A percentile compares a stretch with the other conserved stretches of the same genome.
These are phyloP conservation scores for Diaporthe citriasiana DNA, from an alignment of 2,329 filamentous ascomycete genomes.

Conservation along the genomic window DNA sequence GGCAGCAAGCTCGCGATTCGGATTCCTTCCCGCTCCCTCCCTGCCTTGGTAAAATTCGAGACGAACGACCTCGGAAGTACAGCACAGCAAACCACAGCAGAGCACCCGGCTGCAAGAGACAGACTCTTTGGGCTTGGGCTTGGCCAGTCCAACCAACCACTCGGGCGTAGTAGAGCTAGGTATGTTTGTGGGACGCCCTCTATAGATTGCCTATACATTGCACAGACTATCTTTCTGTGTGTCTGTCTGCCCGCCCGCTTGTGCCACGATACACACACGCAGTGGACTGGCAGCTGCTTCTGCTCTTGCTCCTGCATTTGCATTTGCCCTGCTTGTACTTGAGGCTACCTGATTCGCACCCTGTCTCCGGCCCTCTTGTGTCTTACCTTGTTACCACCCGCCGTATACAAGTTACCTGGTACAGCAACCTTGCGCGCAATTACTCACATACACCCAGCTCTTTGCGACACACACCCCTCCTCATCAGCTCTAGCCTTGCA, in stretches of 20 bases:
- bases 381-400: constrained; percentile 22
- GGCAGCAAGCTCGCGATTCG: neutral
- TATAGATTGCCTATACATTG: neutral
- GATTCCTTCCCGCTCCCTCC: neutral
- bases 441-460: constrained; percentile 39
- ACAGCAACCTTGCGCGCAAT: constrained; percentile 20
- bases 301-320: neutral
- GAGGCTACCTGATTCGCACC: constrained; percentile 25
- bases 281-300: neutral
- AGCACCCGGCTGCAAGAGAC: constrained; percentile 5
- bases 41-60: neutral
- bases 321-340: neutral
- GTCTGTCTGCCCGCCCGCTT: neutral
- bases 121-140: constrained; percentile 1
- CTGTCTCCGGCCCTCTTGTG: constrained; percentile 6
- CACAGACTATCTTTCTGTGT: neutral
- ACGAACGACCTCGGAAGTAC: constrained; percentile 17
- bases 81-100: constrained; percentile 11
- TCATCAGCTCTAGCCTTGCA: constrained; percentile 26
- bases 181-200: constrained; percentile 21
- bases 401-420: neutral
- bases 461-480: constrained; percentile 37
- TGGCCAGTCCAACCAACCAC: constrained; percentile 6
- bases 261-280: constrained; percentile 23
- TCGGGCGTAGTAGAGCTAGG: constrained; percentile 9